Conservation (phyloP, 371 early-diverging fungal species). For the Mucor indicus region DNA sequence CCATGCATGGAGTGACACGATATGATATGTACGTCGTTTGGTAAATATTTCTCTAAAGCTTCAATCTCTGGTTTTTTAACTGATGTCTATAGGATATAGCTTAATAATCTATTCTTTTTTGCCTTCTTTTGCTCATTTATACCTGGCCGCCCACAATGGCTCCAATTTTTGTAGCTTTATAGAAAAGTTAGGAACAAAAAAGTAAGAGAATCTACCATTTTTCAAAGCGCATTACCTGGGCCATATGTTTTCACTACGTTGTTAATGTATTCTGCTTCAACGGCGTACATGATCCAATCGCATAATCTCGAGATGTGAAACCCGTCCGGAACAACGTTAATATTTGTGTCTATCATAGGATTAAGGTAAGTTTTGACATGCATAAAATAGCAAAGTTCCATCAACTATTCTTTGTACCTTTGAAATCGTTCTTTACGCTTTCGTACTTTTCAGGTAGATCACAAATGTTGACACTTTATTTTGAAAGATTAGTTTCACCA, state of each 20-base stretch:
- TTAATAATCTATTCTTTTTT: not conserved
- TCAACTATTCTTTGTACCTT: constrained; percentile 33
- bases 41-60: constrained; percentile 85
- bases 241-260: constrained; percentile 81
- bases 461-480: constrained; percentile 74
- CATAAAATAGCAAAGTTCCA: too few relatives aligned
- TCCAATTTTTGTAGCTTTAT: constrained; percentile 83
- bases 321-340: constrained; percentile 79
- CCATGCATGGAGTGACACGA: constrained; percentile 97
- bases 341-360: constrained; percentile 43
- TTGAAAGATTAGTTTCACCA: too few relatives aligned
- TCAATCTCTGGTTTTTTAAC: constrained; percentile 92
- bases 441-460: constrained; percentile 79
- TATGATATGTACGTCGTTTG: constrained; percentile 87
- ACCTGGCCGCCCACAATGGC: constrained; percentile 83
- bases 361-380: too few relatives aligned
- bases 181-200: too few relatives aligned
- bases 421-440: constrained; percentile 56
- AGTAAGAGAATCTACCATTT: too few relatives aligned
- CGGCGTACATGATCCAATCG: constrained; percentile 92
- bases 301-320: constrained; percentile 78
- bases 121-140: not conserved
- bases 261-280: constrained; percentile 88
- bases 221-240: constrained; percentile 77
- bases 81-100: constrained; percentile 66